phyloP scores from a whole-genome alignment of 345 rosid genomes.

The Salix suchowensis region DNA sequence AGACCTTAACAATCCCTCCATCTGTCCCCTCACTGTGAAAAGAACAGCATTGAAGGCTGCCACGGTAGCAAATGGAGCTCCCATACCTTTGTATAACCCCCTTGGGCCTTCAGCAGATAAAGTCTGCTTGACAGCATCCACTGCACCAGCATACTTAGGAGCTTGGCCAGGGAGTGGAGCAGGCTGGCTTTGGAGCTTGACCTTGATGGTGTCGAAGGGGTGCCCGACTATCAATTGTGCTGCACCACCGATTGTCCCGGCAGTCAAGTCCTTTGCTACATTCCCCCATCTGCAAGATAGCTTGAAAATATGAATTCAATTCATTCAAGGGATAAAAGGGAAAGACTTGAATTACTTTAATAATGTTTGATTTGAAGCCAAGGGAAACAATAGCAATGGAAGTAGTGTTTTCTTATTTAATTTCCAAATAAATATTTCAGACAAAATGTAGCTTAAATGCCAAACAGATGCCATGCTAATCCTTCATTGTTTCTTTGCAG shows the following conservation, averaged over 20 bases:
- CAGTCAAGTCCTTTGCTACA: constrained; percentile 70
- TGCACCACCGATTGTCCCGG: constrained; percentile 97
- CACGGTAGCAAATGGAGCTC: constrained; percentile 97
- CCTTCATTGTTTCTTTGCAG: background rate
- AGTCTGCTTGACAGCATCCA: constrained; percentile 85
- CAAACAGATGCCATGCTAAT: background rate
- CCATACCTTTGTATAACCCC: constrained; percentile 98
- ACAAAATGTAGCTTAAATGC: background rate
- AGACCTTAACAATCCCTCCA: constrained; percentile 81
- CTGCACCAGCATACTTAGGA: constrained; percentile 69
- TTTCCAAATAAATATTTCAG: background rate
- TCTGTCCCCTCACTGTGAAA: constrained; percentile 89
- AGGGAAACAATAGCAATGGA: background rate
- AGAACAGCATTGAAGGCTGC: constrained; percentile 96
- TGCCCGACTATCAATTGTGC: constrained; percentile 85
- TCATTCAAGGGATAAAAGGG: background rate
- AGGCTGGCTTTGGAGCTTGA: constrained; percentile 98
- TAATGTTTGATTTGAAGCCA: background rate
- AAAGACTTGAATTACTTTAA: background rate
- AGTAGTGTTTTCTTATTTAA: background rate
- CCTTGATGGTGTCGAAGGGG: constrained; percentile 98
- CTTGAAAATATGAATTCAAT: background rate
- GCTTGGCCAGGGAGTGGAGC: constrained; percentile 73
- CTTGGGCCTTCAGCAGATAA: constrained; percentile 85
- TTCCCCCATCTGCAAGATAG: constrained; percentile 72